Evolutionary conservation across 192 early-diverging fungal species (phyloP).

Genomic region (Geranomyces variabilis): DNA sequence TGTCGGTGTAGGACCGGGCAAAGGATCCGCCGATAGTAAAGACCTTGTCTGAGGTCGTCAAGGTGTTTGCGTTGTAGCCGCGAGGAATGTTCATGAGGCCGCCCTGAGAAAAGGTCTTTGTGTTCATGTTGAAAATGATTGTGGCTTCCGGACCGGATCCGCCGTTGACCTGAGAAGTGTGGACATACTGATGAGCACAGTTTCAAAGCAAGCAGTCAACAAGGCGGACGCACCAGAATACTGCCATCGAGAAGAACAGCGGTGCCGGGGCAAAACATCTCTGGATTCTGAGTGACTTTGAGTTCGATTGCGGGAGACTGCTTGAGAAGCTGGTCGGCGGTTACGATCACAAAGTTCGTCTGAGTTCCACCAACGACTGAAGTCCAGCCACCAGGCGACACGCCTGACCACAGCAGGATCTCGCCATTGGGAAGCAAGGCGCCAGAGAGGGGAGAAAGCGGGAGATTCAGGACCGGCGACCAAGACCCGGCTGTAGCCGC

Average conservation of each 20-base stretch:
- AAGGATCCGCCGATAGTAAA: slow-evolving; percentile 16
- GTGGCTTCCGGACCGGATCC: slow-evolving; percentile 6
- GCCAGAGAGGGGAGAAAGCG: slow-evolving; percentile 17
- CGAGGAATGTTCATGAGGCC: slow-evolving; percentile 13
- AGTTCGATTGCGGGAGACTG: neutral
- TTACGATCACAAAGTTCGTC: slow-evolving; percentile 8
- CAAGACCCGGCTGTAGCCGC: neutral
- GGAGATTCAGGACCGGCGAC: slow-evolving; percentile 12
- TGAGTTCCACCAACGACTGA: neutral
- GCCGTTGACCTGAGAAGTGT: neutral
- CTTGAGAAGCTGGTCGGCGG: neutral
- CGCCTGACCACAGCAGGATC: slow-evolving; percentile 11
- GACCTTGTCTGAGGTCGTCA: slow-evolving; percentile 7
- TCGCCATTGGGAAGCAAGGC: slow-evolving; percentile 4
- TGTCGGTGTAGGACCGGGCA: neutral
- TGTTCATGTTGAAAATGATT: slow-evolving; percentile 3
- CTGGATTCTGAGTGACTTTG: neutral
- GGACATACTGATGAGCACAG: no score
- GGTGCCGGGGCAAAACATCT: slow-evolving; percentile 21
- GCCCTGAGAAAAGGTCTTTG: neutral
- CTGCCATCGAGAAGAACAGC: neutral
- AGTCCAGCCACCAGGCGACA: slow-evolving; percentile 10
- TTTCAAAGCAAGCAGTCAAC: no score
- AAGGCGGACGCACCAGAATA: neutral
- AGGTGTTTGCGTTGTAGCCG: slow-evolving; percentile 8